Conservation (phyloP, 352 stramenopile genomes). For the Pythium diclinum region DNA sequence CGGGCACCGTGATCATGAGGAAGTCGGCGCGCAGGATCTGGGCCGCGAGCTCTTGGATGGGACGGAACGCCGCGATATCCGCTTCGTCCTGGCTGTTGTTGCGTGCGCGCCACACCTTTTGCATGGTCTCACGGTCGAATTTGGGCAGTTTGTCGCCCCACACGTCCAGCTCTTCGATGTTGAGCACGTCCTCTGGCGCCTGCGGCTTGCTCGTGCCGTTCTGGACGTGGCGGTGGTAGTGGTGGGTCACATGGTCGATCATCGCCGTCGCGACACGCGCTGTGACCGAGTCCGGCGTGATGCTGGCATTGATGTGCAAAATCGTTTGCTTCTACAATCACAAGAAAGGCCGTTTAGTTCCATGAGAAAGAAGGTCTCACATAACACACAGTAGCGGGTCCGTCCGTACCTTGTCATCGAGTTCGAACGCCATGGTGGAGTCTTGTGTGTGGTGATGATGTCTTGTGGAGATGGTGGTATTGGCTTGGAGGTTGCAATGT, state of each 20-base stretch:
- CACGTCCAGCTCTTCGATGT: slow-evolving; percentile 66
- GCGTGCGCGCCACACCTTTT: slow-evolving; percentile 62
- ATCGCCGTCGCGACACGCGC: slow-evolving; percentile 63
- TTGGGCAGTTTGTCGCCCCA: slow-evolving; percentile 61
- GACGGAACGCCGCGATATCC: slow-evolving; percentile 55
- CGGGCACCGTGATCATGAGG: slow-evolving; percentile 66
- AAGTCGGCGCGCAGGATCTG: slow-evolving; percentile 72
- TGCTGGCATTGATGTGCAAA: slow-evolving; percentile 75
- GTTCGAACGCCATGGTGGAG: slow-evolving; percentile 11
- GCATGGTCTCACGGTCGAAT: slow-evolving; percentile 71
- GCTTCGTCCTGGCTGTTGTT: slow-evolving; percentile 55
- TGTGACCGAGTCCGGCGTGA: slow-evolving; percentile 70
- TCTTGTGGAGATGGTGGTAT: not conserved
- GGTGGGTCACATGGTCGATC: slow-evolving; percentile 65
- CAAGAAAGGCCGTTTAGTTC: too few relatives aligned
- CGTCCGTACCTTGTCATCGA: slow-evolving; percentile 16
- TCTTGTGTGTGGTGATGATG: slow-evolving; percentile 9
- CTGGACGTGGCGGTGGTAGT: slow-evolving; percentile 60
- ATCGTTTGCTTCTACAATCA: slow-evolving; percentile 60
- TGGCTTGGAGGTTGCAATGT: slow-evolving; percentile 8
- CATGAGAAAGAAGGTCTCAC: too few relatives aligned
- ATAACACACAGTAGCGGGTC: too few relatives aligned
- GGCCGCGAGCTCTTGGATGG: slow-evolving; percentile 58
- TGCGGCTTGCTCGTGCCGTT: slow-evolving; percentile 26
- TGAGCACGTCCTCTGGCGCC: slow-evolving; percentile 49